A percentile compares a stretch with the other conserved stretches of the same genome.
Conservation (phyloP, 1,139 yeast species). For the Zygosaccharomyces pseudobailii region DNA sequence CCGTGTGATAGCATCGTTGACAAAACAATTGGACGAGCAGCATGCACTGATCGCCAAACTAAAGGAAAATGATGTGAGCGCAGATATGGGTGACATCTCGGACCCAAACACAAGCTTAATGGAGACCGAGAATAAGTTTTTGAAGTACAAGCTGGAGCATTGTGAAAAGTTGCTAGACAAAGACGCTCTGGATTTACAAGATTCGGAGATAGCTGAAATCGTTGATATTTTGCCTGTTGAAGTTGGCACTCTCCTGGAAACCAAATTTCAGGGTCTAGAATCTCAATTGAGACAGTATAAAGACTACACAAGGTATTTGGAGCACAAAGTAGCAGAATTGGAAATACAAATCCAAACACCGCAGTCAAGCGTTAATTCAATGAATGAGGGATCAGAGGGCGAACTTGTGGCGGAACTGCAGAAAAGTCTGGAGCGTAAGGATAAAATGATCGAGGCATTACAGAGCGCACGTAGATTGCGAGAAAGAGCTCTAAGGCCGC, state of each 20-base stretch:
- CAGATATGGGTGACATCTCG: constrained; percentile 1
- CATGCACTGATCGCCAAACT: constrained; percentile 35
- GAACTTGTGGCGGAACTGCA: constrained; percentile 63
- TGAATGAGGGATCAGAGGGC: constrained; percentile 15
- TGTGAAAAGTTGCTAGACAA: constrained; percentile 31
- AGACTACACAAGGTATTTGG: constrained; percentile 21
- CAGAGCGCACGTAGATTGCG: constrained; percentile 55
- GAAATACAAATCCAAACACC: constrained; percentile 5
- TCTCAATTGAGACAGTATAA: constrained; percentile 24
- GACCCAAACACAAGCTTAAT: constrained; percentile 12
- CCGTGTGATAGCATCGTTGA: constrained; percentile 42
- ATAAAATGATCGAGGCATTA: constrained; percentile 71
- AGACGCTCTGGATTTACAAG: constrained; percentile 22
- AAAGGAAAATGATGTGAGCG: constrained; percentile 12
- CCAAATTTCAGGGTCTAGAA: constrained; percentile 26
- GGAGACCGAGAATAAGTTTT: constrained; percentile 24
- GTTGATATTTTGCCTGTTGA: constrained; percentile 28
- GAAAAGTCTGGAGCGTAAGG: constrained; percentile 62
- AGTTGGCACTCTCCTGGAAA: constrained; percentile 26
- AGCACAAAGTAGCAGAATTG: constrained; percentile 12
- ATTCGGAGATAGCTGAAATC: constrained; percentile 25
- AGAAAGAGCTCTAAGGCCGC: constrained; percentile 31
- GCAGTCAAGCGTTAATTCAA: background rate
- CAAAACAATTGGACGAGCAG: constrained; percentile 39
- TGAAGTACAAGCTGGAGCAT: constrained; percentile 35